phyloP scores from a whole-genome alignment of 169 alveolate genomes.

The Blepharisma undulans region DNA sequence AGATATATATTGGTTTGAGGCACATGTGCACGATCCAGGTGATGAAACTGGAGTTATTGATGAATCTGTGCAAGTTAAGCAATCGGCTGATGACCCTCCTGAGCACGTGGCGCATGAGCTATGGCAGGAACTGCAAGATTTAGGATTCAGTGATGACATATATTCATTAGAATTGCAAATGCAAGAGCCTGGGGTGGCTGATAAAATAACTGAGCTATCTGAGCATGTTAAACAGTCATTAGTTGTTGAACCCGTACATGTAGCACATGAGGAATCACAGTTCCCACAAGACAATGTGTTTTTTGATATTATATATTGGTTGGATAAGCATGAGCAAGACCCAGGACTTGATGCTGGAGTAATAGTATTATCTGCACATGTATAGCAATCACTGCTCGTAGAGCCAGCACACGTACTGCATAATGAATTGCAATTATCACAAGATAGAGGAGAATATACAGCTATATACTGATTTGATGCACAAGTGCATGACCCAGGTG shows the following conservation, averaged over 20 bases:
- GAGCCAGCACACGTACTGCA: background rate
- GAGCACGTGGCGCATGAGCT: background rate
- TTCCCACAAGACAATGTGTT: background rate
- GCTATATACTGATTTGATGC: background rate
- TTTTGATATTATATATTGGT: no score
- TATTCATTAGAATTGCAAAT: background rate
- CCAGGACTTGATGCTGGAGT: background rate
- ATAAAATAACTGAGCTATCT: background rate
- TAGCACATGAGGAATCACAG: background rate
- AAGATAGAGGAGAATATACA: background rate
- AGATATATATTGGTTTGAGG: no score
- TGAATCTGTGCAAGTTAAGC: background rate
- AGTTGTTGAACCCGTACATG: background rate
- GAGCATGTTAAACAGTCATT: background rate
- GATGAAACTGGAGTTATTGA: no score
- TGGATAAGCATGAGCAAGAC: background rate
- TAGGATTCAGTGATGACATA: background rate
- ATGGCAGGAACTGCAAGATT: background rate
- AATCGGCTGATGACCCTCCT: background rate
- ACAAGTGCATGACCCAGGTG: background rate
- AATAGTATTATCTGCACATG: background rate
- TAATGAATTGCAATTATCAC: background rate
- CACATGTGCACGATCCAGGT: no score
- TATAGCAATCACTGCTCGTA: background rate
- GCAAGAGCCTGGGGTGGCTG: background rate